phyloP scores from a whole-genome alignment of 345 rosid genomes.

The Chamaenerion angustifolium region DNA sequence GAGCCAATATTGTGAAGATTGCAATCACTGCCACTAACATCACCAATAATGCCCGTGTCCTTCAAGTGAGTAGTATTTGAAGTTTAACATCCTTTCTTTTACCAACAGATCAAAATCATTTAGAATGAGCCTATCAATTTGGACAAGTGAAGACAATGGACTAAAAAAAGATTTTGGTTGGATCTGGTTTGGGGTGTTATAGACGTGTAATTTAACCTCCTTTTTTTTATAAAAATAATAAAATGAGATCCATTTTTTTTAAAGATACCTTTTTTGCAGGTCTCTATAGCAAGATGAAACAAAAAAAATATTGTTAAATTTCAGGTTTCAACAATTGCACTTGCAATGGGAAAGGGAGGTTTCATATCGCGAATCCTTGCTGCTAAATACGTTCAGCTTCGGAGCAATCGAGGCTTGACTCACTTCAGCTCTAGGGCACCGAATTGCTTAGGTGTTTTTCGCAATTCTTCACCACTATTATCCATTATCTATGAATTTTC shows the following conservation, averaged over 20 bases:
- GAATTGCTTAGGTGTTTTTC: too few relatives aligned
- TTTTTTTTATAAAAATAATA: too few relatives aligned
- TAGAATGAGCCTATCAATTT: too few relatives aligned
- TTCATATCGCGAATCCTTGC: conserved; percentile 42
- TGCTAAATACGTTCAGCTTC: conserved; percentile 48
- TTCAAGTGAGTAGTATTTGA: conserved; percentile 23
- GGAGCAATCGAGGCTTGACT: conserved; percentile 36
- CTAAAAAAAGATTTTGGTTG: too few relatives aligned
- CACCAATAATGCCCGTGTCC: conserved; percentile 29
- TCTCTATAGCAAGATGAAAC: too few relatives aligned
- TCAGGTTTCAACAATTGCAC: conserved; percentile 45
- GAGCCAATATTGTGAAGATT: conserved; percentile 48
- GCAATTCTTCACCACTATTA: too few relatives aligned
- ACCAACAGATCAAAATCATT: too few relatives aligned
- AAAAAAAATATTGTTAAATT: not conserved
- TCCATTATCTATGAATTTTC: too few relatives aligned
- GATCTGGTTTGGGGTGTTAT: too few relatives aligned
- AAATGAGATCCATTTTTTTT: too few relatives aligned
- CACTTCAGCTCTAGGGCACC: conserved; percentile 38
- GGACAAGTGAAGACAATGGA: too few relatives aligned
- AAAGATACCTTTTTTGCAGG: not conserved
- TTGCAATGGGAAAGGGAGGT: conserved; percentile 54
- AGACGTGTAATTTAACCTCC: too few relatives aligned
- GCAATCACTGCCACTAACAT: conserved; percentile 50
- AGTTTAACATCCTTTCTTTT: not conserved